Evolutionary conservation across 2,329 filamentous ascomycete species (phyloP).

Genomic region (Venturia asperata): DNA sequence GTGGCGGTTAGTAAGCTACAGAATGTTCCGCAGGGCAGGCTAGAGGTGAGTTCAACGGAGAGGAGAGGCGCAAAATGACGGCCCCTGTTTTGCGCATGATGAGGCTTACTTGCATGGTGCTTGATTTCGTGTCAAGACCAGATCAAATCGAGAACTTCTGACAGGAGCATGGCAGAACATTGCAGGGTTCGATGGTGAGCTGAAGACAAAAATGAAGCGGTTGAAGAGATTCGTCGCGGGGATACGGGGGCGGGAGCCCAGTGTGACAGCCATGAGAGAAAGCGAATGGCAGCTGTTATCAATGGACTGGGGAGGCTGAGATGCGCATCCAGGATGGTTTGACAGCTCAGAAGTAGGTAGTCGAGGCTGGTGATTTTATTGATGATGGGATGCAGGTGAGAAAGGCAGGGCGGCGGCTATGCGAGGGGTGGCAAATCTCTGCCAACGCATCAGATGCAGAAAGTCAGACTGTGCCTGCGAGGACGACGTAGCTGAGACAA

Average conservation of each 20-base stretch:
- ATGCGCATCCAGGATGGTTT: neutral
- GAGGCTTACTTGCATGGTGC: too few species aligned
- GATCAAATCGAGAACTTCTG: too few species aligned
- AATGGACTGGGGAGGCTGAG: slow-evolving; percentile 15
- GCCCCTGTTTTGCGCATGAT: too few species aligned
- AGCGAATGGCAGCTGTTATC: neutral
- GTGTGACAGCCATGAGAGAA: neutral
- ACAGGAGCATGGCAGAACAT: too few species aligned
- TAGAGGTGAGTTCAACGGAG: too few species aligned
- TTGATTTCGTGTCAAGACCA: too few species aligned
- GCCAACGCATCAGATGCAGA: slow-evolving; percentile 1
- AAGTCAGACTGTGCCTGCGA: neutral
- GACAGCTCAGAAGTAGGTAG: slow-evolving; percentile 6
- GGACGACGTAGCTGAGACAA: neutral
- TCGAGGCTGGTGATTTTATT: neutral
- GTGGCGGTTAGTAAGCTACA: too few species aligned
- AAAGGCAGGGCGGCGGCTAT: neutral
- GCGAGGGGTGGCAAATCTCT: neutral
- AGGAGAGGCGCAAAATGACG: too few species aligned
- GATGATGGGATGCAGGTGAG: slow-evolving; percentile 9
- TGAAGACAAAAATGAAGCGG: too few species aligned
- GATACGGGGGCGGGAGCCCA: neutral
- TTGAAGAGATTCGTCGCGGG: too few species aligned
- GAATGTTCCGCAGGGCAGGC: too few species aligned
- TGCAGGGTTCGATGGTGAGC: too few species aligned